Evolutionary conservation across 805 yeast genomes (phyloP), one percentile per base, ranked within the genome.

Genomic region (Starmera dryadoides): DNA sequence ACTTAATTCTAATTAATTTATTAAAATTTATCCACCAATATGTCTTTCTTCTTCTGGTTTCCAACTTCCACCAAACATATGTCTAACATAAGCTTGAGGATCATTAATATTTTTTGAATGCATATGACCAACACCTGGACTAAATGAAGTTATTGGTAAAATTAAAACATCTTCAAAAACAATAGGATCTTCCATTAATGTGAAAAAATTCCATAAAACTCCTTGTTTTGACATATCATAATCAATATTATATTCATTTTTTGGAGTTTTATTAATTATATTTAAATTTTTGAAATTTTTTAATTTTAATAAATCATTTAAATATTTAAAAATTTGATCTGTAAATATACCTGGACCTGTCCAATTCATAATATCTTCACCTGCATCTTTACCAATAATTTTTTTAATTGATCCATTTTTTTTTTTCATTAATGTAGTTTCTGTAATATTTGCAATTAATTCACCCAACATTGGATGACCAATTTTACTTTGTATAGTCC

Each of bases 331-430:
- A 18, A 93, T 69, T 9, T 75, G 63, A 57, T 93, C 98, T 0
- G 98, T 91, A 78, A 89, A 93, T 18, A 87, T 77, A 1, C 95
- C 98, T 0, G 98, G 96, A 0, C 98, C 98, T 0, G 98, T 86
- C 96, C 96, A 86, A 53, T 82, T 75, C 94, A 87, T 86, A 38
- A 87, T 75, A 54, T 82, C 88, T 17, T 79, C 79, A 6, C 94
- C 95, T 8, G 68, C 62, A 45, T 81, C 81, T 47, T 76, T 74
- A 6, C 85, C 81, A 35, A 69, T 62, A 0, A 75, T 63, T 37
- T 66, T 60, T 1, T 57, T 55, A 39, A 85, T 63, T 3, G 56
- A 55, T 1, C 79, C 79, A n/a, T 61, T 59, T 15, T 52, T 44
- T 44, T 72, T 62, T 42, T 81, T 73, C 25, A 72, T 59, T 28